Evolutionary conservation across 345 rosid species (phyloP).

Genomic region (Bruguiera parviflora): DNA sequence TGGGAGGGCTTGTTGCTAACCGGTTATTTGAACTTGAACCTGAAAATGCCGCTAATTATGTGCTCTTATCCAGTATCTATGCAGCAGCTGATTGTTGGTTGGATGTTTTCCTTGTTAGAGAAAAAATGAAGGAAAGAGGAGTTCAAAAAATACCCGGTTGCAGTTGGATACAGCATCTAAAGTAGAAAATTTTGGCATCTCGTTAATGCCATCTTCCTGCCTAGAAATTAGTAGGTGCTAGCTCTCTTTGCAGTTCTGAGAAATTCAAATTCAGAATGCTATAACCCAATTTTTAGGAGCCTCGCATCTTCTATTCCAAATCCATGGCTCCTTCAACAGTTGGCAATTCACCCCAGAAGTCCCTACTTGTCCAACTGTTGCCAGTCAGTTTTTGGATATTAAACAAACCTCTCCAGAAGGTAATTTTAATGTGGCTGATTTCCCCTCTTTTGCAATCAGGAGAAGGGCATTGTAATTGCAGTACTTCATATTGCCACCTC

Average conservation of each 20-base stretch:
- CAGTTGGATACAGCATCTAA: conserved; percentile 34
- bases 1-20: conserved; percentile 51
- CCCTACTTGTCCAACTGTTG: no score
- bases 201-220: background rate
- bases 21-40: conserved; percentile 61
- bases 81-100: conserved; percentile 63
- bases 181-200: background rate
- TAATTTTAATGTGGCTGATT: no score
- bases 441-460: no score
- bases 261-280: background rate
- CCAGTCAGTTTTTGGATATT: no score
- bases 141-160: conserved; percentile 52
- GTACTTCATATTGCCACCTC: background rate
- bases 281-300: background rate
- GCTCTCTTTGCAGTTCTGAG: background rate
- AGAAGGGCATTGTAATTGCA: background rate
- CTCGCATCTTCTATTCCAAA: background rate
- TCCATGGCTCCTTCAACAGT: background rate
- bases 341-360: background rate
- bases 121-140: conserved; percentile 60
- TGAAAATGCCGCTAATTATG: conserved; percentile 51
- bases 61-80: conserved; percentile 65
- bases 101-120: conserved; percentile 54
- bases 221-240: no score
- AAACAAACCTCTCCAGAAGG: no score